Conservation (phyloP, 2,329 filamentous ascomycete species). For the Beauveria asiatica region DNA sequence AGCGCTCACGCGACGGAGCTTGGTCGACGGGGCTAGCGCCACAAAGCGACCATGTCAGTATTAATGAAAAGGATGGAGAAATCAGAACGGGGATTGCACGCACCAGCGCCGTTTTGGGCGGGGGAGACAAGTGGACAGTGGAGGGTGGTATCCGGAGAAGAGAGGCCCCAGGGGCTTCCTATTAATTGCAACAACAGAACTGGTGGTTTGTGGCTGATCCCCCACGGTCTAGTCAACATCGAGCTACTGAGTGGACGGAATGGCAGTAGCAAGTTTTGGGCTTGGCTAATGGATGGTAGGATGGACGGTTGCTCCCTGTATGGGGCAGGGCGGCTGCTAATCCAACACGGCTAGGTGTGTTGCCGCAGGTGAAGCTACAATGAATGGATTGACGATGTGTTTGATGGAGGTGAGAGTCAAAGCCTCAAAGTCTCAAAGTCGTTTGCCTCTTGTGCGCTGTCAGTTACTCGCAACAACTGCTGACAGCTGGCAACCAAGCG, state of each 20-base stretch:
- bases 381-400: neutral
- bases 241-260: constrained; percentile 6
- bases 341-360: neutral
- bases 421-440: neutral
- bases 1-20: constrained; percentile 6
- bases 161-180: constrained; percentile 3
- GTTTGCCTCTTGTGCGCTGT: neutral
- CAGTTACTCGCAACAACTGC: neutral
- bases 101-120: neutral
- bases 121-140: constrained; percentile 9
- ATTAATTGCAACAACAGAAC: constrained; percentile 8
- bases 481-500: neutral
- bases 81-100: constrained; percentile 2
- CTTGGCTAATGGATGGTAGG: constrained; percentile 3
- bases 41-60: constrained; percentile 6
- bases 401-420: neutral
- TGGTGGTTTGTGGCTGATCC: constrained; percentile 6
- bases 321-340: constrained; percentile 4
- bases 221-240: neutral
- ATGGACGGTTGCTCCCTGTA: constrained; percentile 10
- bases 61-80: constrained; percentile 1
- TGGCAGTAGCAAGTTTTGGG: neutral
- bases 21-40: constrained; percentile 6
- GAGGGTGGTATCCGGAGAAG: constrained; percentile 12
- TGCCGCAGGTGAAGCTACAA: constrained; percentile 8